Evolutionary conservation across 495 filamentous ascomycete genomes (phyloP).

Genomic region (Annulohypoxylon stygium): DNA sequence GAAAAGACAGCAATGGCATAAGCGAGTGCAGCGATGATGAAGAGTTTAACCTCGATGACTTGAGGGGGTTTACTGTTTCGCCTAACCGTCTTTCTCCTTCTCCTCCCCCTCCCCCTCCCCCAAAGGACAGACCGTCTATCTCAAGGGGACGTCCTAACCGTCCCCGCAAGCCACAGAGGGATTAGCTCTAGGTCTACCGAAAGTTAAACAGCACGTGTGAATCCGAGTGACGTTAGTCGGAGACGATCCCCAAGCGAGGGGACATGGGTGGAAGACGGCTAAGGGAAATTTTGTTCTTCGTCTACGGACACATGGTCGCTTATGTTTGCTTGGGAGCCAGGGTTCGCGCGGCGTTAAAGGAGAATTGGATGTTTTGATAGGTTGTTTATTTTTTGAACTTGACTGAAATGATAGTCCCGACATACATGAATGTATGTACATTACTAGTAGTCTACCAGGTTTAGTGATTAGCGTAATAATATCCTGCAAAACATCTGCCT

Average conservation of each 20-base stretch:
- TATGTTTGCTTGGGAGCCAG: not conserved
- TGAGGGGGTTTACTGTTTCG: slow-evolving; percentile 33
- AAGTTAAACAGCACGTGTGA: not conserved
- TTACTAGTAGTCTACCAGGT: not conserved
- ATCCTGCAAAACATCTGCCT: slow-evolving; percentile 29
- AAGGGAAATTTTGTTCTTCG: not conserved
- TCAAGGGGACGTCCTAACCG: not conserved
- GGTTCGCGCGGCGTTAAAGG: not conserved
- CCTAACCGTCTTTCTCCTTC: not conserved
- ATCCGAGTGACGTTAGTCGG: not conserved
- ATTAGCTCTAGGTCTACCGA: not conserved
- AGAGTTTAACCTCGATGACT: not conserved
- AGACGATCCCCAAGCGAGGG: not conserved
- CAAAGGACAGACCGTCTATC: not conserved
- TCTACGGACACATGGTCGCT: not conserved
- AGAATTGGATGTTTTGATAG: not conserved
- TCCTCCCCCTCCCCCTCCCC: too few species aligned
- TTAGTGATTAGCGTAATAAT: not conserved
- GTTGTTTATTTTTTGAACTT: not conserved
- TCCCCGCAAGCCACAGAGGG: not conserved
- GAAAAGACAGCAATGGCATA: slow-evolving; percentile 34
- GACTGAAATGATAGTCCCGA: not conserved
- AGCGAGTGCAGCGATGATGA: slow-evolving; percentile 30
- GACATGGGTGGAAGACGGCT: not conserved
- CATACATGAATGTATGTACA: not conserved